Evolutionary conservation across 2,329 filamentous ascomycete species (phyloP), one percentile per base, ranked within the genome.

Genomic region (Fusarium sp.): DNA sequence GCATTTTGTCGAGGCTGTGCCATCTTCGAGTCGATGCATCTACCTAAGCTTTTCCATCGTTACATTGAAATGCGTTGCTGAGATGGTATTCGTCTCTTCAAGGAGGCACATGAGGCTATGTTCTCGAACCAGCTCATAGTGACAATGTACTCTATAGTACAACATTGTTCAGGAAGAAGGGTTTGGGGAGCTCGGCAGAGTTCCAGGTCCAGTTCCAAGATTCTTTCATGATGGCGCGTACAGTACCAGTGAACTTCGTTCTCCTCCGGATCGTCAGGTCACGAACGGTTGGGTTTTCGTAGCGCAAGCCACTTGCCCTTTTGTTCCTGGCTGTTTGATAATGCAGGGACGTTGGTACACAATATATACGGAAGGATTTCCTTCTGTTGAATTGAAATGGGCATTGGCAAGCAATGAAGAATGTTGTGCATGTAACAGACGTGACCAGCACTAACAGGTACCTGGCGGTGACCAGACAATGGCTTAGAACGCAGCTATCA

Each of bases 91-190:
- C 41, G 23, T 20, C 18, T 51, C 28, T 51, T 30, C 23, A 31
- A n/a, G 12, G 34, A 54, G 57, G 33, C 47, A 38, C 47, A 53
- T 38, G 38, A 63, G 62, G 53, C 53, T 67, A 41, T 40, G 53
- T 68, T 67, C 63, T 67, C 33, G 63, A 63, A 56, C 58, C 40
- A 36, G 40, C 20, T 40, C 33, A 47, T 40, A 62, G 23, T 41
- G 34, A 28, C 57, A 34, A 30, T 28, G 20, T 18, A 52, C 34
- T 9, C 16, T 23, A 34, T 16, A 41, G 23, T 26, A 16, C 31
- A 55, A 28, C 37, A 12, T 20, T 47, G n/a, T 13, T 38, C 33
- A 34, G 36, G 30, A 30, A 51, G 33, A 34, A 28, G 18, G 28
- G 28, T 30, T 2, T 26, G 42, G 12, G 26, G 31, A 38, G 47